phyloP scores from a whole-genome alignment of 371 early-diverging fungal species.

The Mucor ambiguus region DNA sequence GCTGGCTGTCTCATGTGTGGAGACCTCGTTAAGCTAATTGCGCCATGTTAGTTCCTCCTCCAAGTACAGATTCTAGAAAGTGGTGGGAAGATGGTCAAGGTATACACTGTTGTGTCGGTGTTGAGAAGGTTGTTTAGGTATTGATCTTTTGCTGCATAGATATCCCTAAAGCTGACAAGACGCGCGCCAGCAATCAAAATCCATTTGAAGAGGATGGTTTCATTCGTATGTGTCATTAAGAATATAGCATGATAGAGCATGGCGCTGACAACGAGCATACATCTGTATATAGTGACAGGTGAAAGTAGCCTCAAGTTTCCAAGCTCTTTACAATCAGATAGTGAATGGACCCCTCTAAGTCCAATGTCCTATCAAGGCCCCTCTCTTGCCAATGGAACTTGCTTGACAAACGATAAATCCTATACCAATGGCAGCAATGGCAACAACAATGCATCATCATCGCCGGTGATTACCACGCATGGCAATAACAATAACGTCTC shows the following conservation, averaged over 20 bases:
- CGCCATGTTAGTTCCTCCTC: slow-evolving; percentile 32
- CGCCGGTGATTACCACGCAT: background rate
- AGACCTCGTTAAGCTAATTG: background rate
- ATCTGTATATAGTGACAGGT: slow-evolving; percentile 4
- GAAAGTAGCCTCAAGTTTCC: slow-evolving; percentile 16
- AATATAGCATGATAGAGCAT: background rate
- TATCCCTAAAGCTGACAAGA: slow-evolving; percentile 35
- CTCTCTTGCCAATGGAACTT: slow-evolving; percentile 7
- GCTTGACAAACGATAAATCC: slow-evolving; percentile 3
- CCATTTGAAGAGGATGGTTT: slow-evolving; percentile 36
- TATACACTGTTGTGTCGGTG: background rate
- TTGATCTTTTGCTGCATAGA: slow-evolving; percentile 2
- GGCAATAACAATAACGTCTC: slow-evolving; percentile 19
- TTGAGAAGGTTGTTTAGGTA: background rate
- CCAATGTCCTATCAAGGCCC: slow-evolving; percentile 19
- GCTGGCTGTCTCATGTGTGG: background rate
- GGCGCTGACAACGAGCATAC: background rate
- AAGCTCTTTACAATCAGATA: slow-evolving; percentile 22
- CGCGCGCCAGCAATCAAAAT: slow-evolving; percentile 22
- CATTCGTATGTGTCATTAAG: slow-evolving; percentile 1
- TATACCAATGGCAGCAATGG: slow-evolving; percentile 6
- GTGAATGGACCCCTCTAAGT: slow-evolving; percentile 26
- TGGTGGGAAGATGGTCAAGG: slow-evolving; percentile 52
- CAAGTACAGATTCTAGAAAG: slow-evolving; percentile 40
- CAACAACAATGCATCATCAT: slow-evolving; percentile 1